phyloP scores from a whole-genome alignment of 2,329 filamentous ascomycete genomes.

The Colletotrichum trifolii region DNA sequence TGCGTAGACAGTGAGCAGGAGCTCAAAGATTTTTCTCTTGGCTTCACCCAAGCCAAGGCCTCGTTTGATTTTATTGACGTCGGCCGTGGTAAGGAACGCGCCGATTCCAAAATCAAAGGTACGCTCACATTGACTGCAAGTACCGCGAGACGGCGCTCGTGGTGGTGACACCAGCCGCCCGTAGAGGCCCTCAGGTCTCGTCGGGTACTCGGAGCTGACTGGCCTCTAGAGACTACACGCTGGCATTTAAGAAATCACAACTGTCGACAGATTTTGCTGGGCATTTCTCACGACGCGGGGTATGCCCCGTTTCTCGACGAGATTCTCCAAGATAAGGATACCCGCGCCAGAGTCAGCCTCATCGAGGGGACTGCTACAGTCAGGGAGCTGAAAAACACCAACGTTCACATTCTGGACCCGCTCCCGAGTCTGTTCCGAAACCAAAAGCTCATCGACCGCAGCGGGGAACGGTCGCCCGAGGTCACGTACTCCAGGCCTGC shows the following conservation, averaged over 20 bases:
- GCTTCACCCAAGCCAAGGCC: slow-evolving; percentile 68
- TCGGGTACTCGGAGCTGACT: neutral
- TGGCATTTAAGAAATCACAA: slow-evolving; percentile 71
- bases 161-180: neutral
- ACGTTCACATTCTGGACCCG: slow-evolving; percentile 59
- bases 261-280: slow-evolving; percentile 71
- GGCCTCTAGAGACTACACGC: slow-evolving; percentile 56
- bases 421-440: slow-evolving; percentile 62
- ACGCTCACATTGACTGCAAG: slow-evolving; percentile 33
- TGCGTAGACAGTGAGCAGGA: slow-evolving; percentile 55
- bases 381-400: slow-evolving; percentile 60
- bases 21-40: slow-evolving; percentile 67
- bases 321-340: slow-evolving; percentile 57
- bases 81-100: slow-evolving; percentile 67
- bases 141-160: neutral
- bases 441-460: slow-evolving; percentile 60
- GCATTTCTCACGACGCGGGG: slow-evolving; percentile 70
- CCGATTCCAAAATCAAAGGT: slow-evolving; percentile 72
- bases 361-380: slow-evolving; percentile 65
- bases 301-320: slow-evolving; percentile 71
- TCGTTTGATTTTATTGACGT: slow-evolving; percentile 74
- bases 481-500: slow-evolving; percentile 20
- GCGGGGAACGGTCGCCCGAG: slow-evolving; percentile 38
- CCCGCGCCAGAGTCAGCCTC: slow-evolving; percentile 59
- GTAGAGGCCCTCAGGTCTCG: too few relatives aligned